phyloP scores from a whole-genome alignment of 1,284 basidiomycete genomes.

The Chalciporus piperatoides region DNA sequence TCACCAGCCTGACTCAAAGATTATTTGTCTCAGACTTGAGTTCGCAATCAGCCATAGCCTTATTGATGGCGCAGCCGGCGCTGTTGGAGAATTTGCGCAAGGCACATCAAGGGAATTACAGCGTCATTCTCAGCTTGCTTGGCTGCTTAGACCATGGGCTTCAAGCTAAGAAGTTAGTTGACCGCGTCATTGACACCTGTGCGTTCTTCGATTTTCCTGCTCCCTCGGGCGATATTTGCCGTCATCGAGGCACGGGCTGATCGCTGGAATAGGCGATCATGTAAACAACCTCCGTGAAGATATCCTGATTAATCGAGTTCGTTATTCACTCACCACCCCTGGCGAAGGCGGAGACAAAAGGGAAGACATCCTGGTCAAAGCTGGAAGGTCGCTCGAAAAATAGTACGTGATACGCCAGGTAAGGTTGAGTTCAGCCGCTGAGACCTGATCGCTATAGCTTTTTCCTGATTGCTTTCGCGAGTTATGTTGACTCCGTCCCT shows the following conservation, averaged over 20 bases:
- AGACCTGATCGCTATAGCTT: slow-evolving; percentile 51
- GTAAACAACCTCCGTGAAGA: slow-evolving; percentile 89
- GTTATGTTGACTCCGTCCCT: slow-evolving; percentile 77
- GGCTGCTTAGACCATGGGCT: slow-evolving; percentile 85
- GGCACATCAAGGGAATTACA: slow-evolving; percentile 87
- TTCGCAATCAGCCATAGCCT: slow-evolving; percentile 75
- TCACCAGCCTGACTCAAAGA: slow-evolving; percentile 4
- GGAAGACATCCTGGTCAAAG: slow-evolving; percentile 56
- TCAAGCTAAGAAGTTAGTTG: slow-evolving; percentile 81
- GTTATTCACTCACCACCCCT: slow-evolving; percentile 79
- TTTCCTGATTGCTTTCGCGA: slow-evolving; percentile 93
- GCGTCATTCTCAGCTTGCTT: slow-evolving; percentile 83
- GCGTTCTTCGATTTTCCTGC: slow-evolving; percentile 31
- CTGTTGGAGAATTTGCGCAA: slow-evolving; percentile 83
- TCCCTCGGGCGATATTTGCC: background rate
- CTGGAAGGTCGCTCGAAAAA: slow-evolving; percentile 73
- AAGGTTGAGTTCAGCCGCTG: slow-evolving; percentile 2
- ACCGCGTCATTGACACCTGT: slow-evolving; percentile 88
- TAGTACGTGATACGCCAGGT: slow-evolving; percentile 48
- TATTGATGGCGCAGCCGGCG: slow-evolving; percentile 76
- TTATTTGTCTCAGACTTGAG: slow-evolving; percentile 46
- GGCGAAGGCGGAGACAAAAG: slow-evolving; percentile 58
- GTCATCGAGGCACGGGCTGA: slow-evolving; percentile 10
- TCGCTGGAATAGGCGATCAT: slow-evolving; percentile 59
- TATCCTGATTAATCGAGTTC: slow-evolving; percentile 78